These are phyloP conservation scores for Nannochloris sp. DNA, from an alignment of 139 green algal genomes.

Conservation along the genomic window DNA sequence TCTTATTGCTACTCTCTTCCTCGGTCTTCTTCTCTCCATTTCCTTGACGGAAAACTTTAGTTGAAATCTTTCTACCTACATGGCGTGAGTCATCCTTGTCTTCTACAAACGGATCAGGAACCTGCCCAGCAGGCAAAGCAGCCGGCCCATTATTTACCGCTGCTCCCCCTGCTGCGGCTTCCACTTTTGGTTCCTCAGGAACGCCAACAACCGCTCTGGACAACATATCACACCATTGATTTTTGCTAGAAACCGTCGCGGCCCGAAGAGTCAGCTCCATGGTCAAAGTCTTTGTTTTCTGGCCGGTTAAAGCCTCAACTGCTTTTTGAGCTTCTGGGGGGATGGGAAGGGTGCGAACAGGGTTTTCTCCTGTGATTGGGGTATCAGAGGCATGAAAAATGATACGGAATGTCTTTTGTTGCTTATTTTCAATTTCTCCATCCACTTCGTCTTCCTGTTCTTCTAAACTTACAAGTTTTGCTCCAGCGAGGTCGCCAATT, in stretches of 20 bases:
- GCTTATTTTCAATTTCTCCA: too few relatives aligned
- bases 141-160: too few relatives aligned
- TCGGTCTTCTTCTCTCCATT: background rate
- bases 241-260: background rate
- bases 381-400: background rate
- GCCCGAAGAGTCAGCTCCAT: background rate
- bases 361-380: too few relatives aligned
- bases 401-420: background rate
- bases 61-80: constrained; percentile 4
- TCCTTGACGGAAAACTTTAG: constrained; percentile 1
- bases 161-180: too few relatives aligned
- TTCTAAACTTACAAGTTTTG: background rate
- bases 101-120: background rate
- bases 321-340: background rate
- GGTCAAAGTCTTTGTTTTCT: background rate
- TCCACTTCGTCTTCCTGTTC: background rate
- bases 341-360: background rate
- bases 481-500: background rate
- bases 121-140: background rate
- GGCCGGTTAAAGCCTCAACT: too few relatives aligned
- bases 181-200: background rate
- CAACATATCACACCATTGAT: constrained; percentile 13
- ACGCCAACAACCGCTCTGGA: background rate
- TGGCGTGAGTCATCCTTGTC: background rate
- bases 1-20: constrained; percentile 2